phyloP scores from a whole-genome alignment of 441 rosid species.

The Corymbia citriodora region DNA sequence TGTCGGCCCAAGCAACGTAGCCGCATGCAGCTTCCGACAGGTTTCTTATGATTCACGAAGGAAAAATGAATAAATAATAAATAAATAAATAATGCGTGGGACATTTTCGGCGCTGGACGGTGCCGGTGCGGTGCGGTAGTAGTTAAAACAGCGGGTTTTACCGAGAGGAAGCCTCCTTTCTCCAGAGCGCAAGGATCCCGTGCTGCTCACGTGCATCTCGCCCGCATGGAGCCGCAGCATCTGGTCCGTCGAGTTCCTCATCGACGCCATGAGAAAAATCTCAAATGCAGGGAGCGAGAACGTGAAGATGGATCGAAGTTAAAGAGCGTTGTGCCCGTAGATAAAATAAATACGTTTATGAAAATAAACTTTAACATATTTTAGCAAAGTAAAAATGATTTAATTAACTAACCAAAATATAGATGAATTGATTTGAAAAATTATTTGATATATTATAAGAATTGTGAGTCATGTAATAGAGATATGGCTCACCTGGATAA shows the following conservation, averaged over 20 bases:
- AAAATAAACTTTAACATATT: fast-evolving
- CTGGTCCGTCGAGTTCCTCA: neutral
- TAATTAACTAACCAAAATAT: neutral
- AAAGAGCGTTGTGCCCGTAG: neutral
- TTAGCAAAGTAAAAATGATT: neutral
- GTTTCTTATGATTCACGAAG: neutral
- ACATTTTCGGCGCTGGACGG: neutral
- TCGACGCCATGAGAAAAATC: neutral
- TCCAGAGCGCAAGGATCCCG: neutral
- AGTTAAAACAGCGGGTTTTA: neutral
- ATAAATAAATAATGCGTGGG: neutral
- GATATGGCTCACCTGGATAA: neutral
- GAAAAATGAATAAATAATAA: no score
- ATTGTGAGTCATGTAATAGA: neutral
- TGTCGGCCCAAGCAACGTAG: neutral
- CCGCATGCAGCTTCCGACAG: neutral
- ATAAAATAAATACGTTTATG: neutral
- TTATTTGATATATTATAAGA: fast-evolving
- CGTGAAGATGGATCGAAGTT: neutral
- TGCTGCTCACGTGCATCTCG: neutral
- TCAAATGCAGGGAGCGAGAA: neutral
- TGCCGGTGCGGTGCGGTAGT: neutral
- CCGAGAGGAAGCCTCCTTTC: neutral
- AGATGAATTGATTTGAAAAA: neutral
- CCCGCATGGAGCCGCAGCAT: neutral